Conservation (phyloP, 768 basidiomycete genomes). For the Hericium coralloides region DNA sequence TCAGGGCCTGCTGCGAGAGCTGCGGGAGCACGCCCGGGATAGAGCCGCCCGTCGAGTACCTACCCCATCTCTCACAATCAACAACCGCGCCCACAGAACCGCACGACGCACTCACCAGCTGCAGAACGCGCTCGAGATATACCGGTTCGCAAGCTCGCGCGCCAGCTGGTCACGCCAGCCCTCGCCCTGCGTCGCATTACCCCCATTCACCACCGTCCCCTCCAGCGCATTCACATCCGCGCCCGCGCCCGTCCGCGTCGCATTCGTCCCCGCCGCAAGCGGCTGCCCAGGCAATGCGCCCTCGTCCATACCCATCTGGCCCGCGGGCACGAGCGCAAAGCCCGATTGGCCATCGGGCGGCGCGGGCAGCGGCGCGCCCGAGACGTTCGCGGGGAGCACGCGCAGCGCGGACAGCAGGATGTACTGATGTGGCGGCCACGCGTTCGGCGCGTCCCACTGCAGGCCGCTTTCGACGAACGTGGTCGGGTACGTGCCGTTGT, state of each 20-base stretch:
- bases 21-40: conserved; percentile 62
- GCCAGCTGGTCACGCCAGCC: conserved; percentile 57
- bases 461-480: conserved; percentile 72
- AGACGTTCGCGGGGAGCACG: conserved; percentile 64
- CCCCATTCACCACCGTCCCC: conserved; percentile 58
- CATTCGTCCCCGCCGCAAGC: conserved; percentile 32
- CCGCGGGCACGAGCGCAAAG: conserved; percentile 61
- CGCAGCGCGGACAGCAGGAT: conserved; percentile 72
- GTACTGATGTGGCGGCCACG: conserved; percentile 84
- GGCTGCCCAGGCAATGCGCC: conserved; percentile 62
- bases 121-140: conserved; percentile 74
- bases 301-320: conserved; percentile 79
- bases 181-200: conserved; percentile 49
- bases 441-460: conserved; percentile 88
- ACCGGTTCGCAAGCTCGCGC: conserved; percentile 78
- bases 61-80: conserved; percentile 16
- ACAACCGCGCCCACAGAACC: not conserved
- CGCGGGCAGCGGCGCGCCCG: conserved; percentile 44
- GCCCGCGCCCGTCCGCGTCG: conserved; percentile 39
- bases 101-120: conserved; percentile 55
- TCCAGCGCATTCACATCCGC: conserved; percentile 54
- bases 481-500: conserved; percentile 80
- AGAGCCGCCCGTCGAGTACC: conserved; percentile 84
- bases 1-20: conserved; percentile 60
- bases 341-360: conserved; percentile 43